Conservation (phyloP, 2,329 filamentous ascomycete species). For the Colletotrichum falcatum region DNA sequence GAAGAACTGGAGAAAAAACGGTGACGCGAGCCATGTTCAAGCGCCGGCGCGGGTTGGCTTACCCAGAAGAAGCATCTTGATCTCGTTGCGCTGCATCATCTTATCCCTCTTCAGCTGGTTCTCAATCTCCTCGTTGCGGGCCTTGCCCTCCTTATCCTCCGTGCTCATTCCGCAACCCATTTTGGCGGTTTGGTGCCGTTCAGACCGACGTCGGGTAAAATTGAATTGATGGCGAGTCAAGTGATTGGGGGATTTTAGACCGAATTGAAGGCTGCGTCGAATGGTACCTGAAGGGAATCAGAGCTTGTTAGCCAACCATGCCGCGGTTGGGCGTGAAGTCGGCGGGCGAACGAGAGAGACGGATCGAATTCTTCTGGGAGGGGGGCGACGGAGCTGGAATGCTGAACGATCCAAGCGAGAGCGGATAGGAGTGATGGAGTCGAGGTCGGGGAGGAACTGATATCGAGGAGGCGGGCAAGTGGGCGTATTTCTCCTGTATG, state of each 20-base stretch:
- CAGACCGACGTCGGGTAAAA: constrained; percentile 25
- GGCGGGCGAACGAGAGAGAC: constrained; percentile 22
- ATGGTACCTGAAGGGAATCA: constrained; percentile 12
- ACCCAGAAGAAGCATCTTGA: constrained; percentile 99
- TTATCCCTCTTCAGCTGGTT: constrained; percentile 99
- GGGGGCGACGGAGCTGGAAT: constrained; percentile 37
- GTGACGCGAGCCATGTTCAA: background rate
- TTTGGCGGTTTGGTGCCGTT: constrained; percentile 62
- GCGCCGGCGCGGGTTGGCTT: constrained; percentile 45
- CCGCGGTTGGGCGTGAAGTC: constrained; percentile 20
- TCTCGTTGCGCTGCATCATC: constrained; percentile 99
- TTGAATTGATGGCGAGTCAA: constrained; percentile 32
- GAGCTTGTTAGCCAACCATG: constrained; percentile 34
- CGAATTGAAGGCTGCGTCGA: constrained; percentile 27
- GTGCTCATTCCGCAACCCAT: constrained; percentile 99
- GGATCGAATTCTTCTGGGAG: constrained; percentile 20
- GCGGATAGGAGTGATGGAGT: constrained; percentile 17
- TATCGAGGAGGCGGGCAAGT: constrained; percentile 8
- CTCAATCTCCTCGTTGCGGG: constrained; percentile 99
- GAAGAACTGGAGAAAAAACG: too few species aligned
- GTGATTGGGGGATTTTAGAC: constrained; percentile 21
- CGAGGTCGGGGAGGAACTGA: constrained; percentile 19
- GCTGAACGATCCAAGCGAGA: constrained; percentile 21
- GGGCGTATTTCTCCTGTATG: constrained; percentile 7
- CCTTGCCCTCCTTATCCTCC: constrained; percentile 99